Conservation (phyloP, 257 asterid species). For the Lycium barbarum region DNA sequence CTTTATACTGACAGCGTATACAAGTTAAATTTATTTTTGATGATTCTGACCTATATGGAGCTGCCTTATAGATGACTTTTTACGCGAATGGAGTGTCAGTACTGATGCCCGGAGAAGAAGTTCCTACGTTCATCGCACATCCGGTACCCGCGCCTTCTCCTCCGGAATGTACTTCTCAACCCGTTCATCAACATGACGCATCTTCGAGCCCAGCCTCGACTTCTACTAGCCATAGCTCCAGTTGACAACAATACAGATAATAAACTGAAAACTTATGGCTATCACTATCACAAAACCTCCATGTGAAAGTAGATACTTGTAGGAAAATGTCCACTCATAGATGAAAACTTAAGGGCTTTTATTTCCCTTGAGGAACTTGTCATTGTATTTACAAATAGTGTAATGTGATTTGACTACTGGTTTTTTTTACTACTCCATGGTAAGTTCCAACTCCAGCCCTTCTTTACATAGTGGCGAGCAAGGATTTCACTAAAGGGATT, state of each 20-base stretch:
- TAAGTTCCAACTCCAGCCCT: not conserved
- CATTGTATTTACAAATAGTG: not conserved
- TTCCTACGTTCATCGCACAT: conserved; percentile 82
- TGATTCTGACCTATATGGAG: not conserved
- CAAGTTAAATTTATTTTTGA: not conserved
- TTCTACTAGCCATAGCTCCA: conserved; percentile 22
- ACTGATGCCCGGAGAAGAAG: conserved; percentile 79
- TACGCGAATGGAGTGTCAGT: conserved; percentile 77
- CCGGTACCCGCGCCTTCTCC: conserved; percentile 67
- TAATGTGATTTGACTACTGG: conserved; percentile 16
- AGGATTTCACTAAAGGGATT: not conserved
- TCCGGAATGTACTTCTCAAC: conserved; percentile 33
- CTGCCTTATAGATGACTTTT: conserved; percentile 53
- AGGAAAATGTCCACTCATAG: conserved; percentile 14
- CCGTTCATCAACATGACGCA: conserved; percentile 32
- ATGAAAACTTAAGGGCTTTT: not conserved
- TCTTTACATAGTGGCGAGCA: not conserved
- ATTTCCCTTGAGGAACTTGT: not conserved
- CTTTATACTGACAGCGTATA: not conserved
- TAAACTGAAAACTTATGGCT: not conserved
- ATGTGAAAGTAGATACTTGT: conserved; percentile 11
- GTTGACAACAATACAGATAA: not conserved
- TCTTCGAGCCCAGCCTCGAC: conserved; percentile 30
- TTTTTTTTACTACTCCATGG: not conserved
- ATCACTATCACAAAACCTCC: not conserved